These are phyloP conservation scores for Psidium friedrichsthalianum DNA, from an alignment of 345 rosid genomes.

Conservation along the genomic window DNA sequence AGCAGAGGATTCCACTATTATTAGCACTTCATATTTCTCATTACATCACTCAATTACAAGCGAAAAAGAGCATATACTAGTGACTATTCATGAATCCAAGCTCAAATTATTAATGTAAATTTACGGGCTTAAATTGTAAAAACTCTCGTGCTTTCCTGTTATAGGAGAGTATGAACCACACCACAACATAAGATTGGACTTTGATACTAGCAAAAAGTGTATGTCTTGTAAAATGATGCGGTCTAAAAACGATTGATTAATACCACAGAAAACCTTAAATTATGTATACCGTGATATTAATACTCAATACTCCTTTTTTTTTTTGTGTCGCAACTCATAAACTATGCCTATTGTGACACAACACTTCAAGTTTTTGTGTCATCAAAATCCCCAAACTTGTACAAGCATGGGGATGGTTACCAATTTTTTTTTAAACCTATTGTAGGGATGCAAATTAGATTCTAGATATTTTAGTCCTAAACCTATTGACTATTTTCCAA, in stretches of 20 bases:
- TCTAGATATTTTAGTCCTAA: background rate
- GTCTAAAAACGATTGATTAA: background rate
- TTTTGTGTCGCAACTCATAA: background rate
- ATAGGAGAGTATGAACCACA: no score
- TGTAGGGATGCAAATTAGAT: rapidly evolving
- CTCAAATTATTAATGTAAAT: no score
- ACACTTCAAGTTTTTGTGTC: background rate
- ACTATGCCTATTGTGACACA: background rate
- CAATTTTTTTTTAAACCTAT: background rate
- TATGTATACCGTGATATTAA: background rate
- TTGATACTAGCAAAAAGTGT: background rate
- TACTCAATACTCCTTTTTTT: background rate
- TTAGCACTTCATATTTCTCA: no score
- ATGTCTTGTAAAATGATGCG: background rate
- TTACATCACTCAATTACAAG: no score
- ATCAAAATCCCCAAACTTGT: background rate
- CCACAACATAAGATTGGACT: no score
- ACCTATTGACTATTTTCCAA: background rate
- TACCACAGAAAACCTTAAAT: background rate
- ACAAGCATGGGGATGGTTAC: background rate
- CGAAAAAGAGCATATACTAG: no score
- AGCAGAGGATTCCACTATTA: no score
- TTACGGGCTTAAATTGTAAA: no score
- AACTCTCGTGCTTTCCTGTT: no score
- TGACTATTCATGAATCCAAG: no score